Evolutionary conservation across 495 filamentous ascomycete species (phyloP), one percentile per base, ranked within the genome.

Genomic region (Aspergillus haitiensis): DNA sequence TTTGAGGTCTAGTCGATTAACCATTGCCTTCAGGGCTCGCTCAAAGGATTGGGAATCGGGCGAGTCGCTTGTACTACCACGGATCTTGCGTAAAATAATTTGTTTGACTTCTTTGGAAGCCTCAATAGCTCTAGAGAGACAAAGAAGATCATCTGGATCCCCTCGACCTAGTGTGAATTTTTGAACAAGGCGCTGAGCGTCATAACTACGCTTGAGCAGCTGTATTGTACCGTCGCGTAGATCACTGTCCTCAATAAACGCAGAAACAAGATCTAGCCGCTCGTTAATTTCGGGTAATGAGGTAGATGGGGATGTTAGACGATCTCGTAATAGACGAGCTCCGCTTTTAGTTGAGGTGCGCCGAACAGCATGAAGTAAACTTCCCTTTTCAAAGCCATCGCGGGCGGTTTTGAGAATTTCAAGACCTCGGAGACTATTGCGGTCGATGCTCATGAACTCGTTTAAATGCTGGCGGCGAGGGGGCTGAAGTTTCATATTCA

Each of bases 61-160:
- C 31, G 33, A 6, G 63, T 64, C 5, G 52, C 37, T 36, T 61
- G 56, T 36, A 16, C 48, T 13, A 27, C 42, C 36, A 12, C n/a
- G 16, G 8, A 18, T 37, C 31, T 39, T 58, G 21, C 33, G 54
- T 4, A 60, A 64, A 15, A 90, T 64, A 2, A 83, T 64, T 37
- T 76, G 67, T 33, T 81, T 81, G 44, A 97, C 86, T 6, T 88
- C 81, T 34, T 85, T 80, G 2, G 92, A 93, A 6, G 90, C 88
- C 55, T 86, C 78, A 58, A 98, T 89, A 0, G 94, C 95, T 54
- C 82, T 84, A 5, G 90, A 89, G 11, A 99, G 79, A 18, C 83
- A 86, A 15, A 98, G 78, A 27, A 99, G 78, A 67, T 98, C 94
- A 70, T 97, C 93, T n/a, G 93, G 79, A 63, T 97, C 91, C n/a